These are phyloP conservation scores for Quercus cerris DNA, from an alignment of 306 rosid species.

Conservation along the genomic window DNA sequence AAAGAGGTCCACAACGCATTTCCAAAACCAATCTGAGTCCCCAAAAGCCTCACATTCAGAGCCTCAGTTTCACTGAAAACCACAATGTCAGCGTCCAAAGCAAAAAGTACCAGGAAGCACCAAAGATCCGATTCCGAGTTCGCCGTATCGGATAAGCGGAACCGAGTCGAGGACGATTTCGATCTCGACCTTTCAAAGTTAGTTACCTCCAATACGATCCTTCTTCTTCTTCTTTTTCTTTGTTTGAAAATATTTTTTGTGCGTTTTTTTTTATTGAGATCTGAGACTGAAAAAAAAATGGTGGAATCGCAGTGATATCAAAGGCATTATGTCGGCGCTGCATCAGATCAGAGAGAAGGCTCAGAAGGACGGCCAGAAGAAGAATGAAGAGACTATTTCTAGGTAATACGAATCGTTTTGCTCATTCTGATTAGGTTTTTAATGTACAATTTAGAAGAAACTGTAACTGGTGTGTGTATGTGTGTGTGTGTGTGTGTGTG, in stretches of 20 bases:
- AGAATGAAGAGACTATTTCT: slow-evolving; percentile 90
- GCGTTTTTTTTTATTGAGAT: not conserved
- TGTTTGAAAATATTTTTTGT: not conserved
- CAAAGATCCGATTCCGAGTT: slow-evolving; percentile 42
- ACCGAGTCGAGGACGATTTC: slow-evolving; percentile 35
- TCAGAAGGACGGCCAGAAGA: slow-evolving; percentile 87
- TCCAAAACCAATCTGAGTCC: not conserved
- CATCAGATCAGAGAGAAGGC: slow-evolving; percentile 79
- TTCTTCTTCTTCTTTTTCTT: not conserved
- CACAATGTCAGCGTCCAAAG: slow-evolving; percentile 58
- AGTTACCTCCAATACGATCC: slow-evolving; percentile 6
- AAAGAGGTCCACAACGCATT: not conserved
- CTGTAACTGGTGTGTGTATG: not conserved
- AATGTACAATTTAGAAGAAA: not conserved
- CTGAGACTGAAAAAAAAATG: slow-evolving; percentile 4
- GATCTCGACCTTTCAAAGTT: slow-evolving; percentile 75
- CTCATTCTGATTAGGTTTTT: slow-evolving; percentile 2
- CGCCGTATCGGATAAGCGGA: slow-evolving; percentile 43
- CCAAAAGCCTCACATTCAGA: slow-evolving; percentile 10
- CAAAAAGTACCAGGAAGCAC: slow-evolving; percentile 41
- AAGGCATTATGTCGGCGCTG: slow-evolving; percentile 81
- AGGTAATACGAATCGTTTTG: slow-evolving; percentile 45
- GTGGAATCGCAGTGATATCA: slow-evolving; percentile 58
- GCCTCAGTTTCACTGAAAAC: slow-evolving; percentile 6
- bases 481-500: not conserved